Conservation (phyloP, 495 filamentous ascomycete species). For the Chaetomium fimeti region DNA sequence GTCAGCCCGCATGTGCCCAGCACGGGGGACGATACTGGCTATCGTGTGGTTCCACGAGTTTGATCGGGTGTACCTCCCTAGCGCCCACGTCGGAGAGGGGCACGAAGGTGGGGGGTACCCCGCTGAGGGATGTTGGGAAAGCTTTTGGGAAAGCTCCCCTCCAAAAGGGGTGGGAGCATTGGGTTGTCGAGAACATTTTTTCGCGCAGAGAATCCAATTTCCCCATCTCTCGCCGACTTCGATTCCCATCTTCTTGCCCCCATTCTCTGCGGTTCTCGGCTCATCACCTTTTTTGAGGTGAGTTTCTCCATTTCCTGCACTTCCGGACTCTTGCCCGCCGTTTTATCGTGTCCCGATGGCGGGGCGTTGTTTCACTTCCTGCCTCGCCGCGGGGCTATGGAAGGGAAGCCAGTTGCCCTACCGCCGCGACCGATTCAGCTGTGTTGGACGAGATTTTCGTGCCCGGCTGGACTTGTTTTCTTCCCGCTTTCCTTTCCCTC, state of each 20-base stretch:
- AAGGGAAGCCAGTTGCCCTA: constrained; percentile 3
- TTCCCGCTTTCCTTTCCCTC: not conserved
- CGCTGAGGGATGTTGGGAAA: constrained; percentile 27
- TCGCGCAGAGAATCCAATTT: constrained; percentile 14
- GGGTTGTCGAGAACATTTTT: constrained; percentile 22
- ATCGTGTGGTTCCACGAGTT: not conserved
- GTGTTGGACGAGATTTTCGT: not conserved
- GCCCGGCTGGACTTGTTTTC: not conserved
- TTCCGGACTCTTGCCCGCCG: not conserved
- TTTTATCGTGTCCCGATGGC: not conserved
- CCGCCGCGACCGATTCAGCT: not conserved
- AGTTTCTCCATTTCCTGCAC: constrained; percentile 2
- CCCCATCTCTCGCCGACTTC: constrained; percentile 1
- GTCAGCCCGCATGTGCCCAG: not conserved
- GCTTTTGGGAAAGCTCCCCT: constrained; percentile 19
- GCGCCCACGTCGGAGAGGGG: constrained; percentile 10
- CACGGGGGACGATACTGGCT: not conserved
- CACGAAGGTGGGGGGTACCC: constrained; percentile 15
- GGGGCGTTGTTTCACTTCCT: constrained; percentile 15
- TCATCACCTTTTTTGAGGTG: not conserved
- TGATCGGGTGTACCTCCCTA: constrained; percentile 6
- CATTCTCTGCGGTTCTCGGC: not conserved
- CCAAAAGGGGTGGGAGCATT: constrained; percentile 9
- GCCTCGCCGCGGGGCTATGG: constrained; percentile 4
- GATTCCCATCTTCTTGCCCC: not conserved